phyloP scores from a whole-genome alignment of 169 alveolate species.

The Plasmodium chabaudi region DNA sequence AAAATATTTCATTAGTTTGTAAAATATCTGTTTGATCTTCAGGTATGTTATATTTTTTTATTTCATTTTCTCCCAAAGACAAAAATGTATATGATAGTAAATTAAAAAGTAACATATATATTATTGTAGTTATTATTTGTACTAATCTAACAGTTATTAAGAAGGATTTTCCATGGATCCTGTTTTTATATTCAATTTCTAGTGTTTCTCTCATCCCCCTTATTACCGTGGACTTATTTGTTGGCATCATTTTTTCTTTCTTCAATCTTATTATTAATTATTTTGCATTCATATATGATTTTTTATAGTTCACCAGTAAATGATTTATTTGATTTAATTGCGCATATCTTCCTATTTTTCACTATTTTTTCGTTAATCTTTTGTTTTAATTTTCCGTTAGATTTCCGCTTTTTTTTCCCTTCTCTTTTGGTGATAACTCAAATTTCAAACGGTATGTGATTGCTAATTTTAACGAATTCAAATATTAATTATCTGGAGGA shows the following conservation, averaged over 20 bases:
- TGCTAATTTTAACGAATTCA: background rate
- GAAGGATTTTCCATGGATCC: constrained; percentile 1
- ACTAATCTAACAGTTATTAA: constrained; percentile 21
- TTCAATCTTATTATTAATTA: background rate
- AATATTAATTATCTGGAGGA: background rate
- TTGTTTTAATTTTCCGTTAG: background rate
- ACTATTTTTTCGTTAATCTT: background rate
- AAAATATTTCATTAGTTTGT: constrained; percentile 33
- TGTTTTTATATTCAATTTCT: background rate
- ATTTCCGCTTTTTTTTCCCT: background rate
- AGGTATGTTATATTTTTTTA: background rate
- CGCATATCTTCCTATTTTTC: background rate
- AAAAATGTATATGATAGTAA: constrained; percentile 1
- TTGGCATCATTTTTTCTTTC: background rate
- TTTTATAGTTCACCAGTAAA: no score
- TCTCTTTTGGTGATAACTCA: background rate
- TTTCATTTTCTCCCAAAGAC: constrained; percentile 27
- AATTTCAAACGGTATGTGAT: background rate
- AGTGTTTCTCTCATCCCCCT: constrained; percentile 5
- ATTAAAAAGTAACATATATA: constrained; percentile 27
- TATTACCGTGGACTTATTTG: constrained; percentile 1
- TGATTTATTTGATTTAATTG: no score
- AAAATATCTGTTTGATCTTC: constrained; percentile 12
- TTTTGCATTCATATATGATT: background rate
- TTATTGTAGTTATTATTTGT: constrained; percentile 16